phyloP scores from a whole-genome alignment of 1,139 yeast genomes.

The Saccharomyces hybrid region DNA sequence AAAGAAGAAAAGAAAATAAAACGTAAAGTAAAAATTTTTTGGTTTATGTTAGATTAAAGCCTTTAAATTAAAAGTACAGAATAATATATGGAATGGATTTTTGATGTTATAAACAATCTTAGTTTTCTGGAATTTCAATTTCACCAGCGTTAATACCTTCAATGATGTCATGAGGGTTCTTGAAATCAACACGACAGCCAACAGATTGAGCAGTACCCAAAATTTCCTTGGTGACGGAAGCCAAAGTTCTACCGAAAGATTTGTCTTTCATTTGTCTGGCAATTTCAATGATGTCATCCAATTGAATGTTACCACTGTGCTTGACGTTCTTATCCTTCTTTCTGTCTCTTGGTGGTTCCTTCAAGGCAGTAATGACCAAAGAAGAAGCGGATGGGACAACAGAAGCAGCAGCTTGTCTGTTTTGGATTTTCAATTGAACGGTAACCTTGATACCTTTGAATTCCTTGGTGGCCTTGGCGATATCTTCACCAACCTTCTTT shows the following conservation, averaged over 20 bases:
- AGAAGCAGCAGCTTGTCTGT: slow-evolving; percentile 99
- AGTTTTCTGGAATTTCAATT: slow-evolving; percentile 90
- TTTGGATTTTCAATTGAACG: slow-evolving; percentile 96
- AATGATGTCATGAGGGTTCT: slow-evolving; percentile 98
- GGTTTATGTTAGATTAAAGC: slow-evolving; percentile 12
- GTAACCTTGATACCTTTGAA: slow-evolving; percentile 99
- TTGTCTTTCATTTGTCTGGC: slow-evolving; percentile 97
- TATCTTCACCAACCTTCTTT: slow-evolving; percentile 99
- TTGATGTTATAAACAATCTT: slow-evolving; percentile 31
- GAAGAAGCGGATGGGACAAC: slow-evolving; percentile 99
- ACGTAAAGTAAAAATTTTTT: slow-evolving; percentile 19
- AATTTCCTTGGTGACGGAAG: slow-evolving; percentile 96
- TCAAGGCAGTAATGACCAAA: slow-evolving; percentile 96
- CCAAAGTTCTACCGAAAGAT: slow-evolving; percentile 96
- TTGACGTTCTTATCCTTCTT: slow-evolving; percentile 99
- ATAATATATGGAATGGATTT: slow-evolving; percentile 10
- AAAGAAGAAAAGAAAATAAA: slow-evolving; percentile 1
- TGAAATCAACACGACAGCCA: slow-evolving; percentile 98
- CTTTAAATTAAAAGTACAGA: slow-evolving; percentile 12
- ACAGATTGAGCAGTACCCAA: slow-evolving; percentile 99
- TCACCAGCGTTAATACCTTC: slow-evolving; percentile 98
- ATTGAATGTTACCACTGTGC: slow-evolving; percentile 98
- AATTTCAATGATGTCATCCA: slow-evolving; percentile 92
- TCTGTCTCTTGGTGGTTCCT: slow-evolving; percentile 99
- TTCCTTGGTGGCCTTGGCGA: slow-evolving; percentile 98